A percentile compares a stretch with the other conserved stretches of the same genome.
phyloP scores from a whole-genome alignment of 1,139 yeast species.

The Blastobotrys malaysiensis region DNA sequence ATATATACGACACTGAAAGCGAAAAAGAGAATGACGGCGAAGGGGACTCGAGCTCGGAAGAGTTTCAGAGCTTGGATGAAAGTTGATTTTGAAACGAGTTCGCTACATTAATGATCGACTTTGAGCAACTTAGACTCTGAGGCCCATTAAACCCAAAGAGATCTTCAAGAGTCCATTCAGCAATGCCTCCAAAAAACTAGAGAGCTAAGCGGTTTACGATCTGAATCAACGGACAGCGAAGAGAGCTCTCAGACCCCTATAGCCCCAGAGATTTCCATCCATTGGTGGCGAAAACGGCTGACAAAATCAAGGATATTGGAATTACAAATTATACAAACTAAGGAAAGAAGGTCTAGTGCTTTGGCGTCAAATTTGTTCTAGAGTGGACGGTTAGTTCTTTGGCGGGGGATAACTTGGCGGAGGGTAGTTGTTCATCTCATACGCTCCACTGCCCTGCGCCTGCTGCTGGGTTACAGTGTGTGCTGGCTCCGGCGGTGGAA shows the following conservation, averaged over 20 bases:
- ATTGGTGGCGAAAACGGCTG: too few species aligned
- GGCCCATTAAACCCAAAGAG: too few species aligned
- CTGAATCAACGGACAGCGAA: too few species aligned
- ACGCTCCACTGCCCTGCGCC: constrained; percentile 1
- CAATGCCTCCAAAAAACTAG: too few species aligned
- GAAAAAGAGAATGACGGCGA: neutral
- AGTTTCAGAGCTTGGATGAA: neutral
- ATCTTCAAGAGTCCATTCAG: too few species aligned
- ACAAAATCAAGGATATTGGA: neutral
- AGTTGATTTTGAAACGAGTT: neutral
- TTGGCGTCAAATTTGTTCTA: too few species aligned
- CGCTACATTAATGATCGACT: too few species aligned
- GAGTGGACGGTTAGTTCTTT: constrained; percentile 3
- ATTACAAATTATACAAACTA: neutral
- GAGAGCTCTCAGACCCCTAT: too few species aligned
- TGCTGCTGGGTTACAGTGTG: constrained; percentile 3
- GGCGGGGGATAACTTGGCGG: constrained; percentile 16
- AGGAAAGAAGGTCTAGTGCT: neutral
- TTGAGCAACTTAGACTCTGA: too few species aligned
- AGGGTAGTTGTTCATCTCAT: constrained; percentile 16
- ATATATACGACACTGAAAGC: neutral
- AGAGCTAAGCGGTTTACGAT: too few species aligned
- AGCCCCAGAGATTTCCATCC: too few species aligned
- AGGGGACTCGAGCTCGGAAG: neutral
- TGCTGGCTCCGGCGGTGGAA: constrained; percentile 18